Base-by-base conservation (phyloP, 2,329 filamentous ascomycete species). In the Penicillium oxalicum region DNA sequence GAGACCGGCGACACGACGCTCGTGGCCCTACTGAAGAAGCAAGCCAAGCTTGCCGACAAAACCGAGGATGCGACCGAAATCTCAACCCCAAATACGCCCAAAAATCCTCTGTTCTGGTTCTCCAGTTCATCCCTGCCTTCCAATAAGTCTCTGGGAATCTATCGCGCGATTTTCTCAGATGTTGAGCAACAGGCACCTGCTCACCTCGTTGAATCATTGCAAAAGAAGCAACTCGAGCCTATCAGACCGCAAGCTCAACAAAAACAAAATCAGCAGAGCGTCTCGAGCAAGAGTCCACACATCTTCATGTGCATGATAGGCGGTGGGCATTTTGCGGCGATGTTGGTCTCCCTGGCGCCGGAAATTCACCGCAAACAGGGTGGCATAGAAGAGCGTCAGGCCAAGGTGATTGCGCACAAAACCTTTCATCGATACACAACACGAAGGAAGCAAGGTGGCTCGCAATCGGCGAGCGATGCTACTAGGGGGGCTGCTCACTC, bases 271-370 rank as follows among this genome's bases (percentile, higher is more conserved):
- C 68, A 56, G 25, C 52, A 53, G n/a, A 54, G 79, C 52, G 73
- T 78, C 2, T 70, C 76, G 34, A 34, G 58, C 18, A 49, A 83
- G 25, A 84, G 85, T 6, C 88, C 90, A 2, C 91, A 97, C 65
- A 83, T 95, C 43, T 97, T 98, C 65, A 79, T 98, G 41, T 97
- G 91, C 70, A 98, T 98, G 93, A 95, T 98, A 44, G 93, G 93
- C 25, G 93, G 93, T 51, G 93, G 93, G 0, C 93, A 98, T 67
- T 98, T 98, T 64, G 93, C 93, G 0, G 93, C 88, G 44, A 97
- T 97, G 91, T 77, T 97, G 9, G 87, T 98, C 9, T 90, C 90
- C 0, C 77, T 97, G 4, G 83, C 88, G 0, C 91, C 93, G 0
- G 87, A 90, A 53, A 75, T 86, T 45, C 80, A 82, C 34, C 91